Evolutionary conservation across 2,329 filamentous ascomycete species (phyloP), one percentile per base, ranked within the genome.

Genomic region (Stenocarpella maydis): DNA sequence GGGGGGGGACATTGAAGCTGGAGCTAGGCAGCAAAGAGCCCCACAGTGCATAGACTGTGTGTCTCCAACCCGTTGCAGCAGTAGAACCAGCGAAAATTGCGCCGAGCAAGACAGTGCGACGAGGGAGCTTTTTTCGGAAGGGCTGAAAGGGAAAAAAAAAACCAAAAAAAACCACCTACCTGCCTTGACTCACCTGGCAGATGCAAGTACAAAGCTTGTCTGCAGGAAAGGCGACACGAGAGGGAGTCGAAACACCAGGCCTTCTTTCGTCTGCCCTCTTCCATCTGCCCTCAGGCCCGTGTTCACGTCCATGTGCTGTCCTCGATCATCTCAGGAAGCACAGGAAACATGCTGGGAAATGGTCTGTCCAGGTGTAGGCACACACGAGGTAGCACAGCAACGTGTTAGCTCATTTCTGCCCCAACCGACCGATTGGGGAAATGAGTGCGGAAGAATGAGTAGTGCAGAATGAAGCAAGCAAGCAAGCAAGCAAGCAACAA

Each of bases 1-100:
- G 58, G 43, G 37, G 58, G 41, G 58, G 43, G n/a, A n/a, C n/a
- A n/a, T n/a, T n/a, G n/a, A n/a, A n/a, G n/a, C n/a, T n/a, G n/a
- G 39, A 58, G 61, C 43, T 24, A 55, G 24, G 58, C 58, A 19
- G 24, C 43, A 14, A 8, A 4, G 24, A 2, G 31, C 43, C 43
- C 58, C 58, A 63, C 58, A 63, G 43, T 49, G n/a, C 58, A 8
- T 4, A 37, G 28, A 63, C 58, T 12, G 28, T 49, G 58, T 43
- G 15, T 9, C 28, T 47, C 43, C 39, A 15, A n/a, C 24, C 55
- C 24, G 3, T 21, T 21, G 5, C 9, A 43, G 54, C 21, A 24
- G 41, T 1, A 28, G 37, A 8, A 6, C 24, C 39, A 31, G 55
- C 37, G 21, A 41, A 41, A n/a, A 6, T 43, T 7, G 9, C 45